Evolutionary conservation across 1,284 basidiomycete species (phyloP).

Genomic region (Pyrrhoderma noxium): DNA sequence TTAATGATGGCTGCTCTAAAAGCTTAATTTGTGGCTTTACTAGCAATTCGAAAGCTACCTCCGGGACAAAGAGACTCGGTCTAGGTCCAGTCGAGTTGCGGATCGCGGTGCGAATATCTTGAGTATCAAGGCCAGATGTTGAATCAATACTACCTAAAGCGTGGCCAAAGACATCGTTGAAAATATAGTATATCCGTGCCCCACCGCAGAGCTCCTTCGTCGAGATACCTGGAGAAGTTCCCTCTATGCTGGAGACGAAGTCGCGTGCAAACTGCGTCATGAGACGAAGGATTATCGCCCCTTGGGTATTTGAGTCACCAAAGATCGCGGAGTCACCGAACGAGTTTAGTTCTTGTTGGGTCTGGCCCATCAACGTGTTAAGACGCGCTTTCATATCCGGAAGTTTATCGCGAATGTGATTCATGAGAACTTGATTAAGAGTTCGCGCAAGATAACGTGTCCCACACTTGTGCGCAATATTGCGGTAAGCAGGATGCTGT

Average conservation of each 20-base stretch:
- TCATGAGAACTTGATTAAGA: slow-evolving; percentile 93
- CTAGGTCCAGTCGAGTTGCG: slow-evolving; percentile 96
- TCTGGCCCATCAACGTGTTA: slow-evolving; percentile 98
- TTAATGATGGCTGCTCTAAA: slow-evolving; percentile 85
- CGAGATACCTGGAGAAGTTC: slow-evolving; percentile 94
- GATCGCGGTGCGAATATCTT: slow-evolving; percentile 97
- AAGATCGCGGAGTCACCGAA: slow-evolving; percentile 93
- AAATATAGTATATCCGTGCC: slow-evolving; percentile 98
- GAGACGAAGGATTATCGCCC: slow-evolving; percentile 81
- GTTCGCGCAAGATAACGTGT: slow-evolving; percentile 94
- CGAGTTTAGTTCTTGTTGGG: slow-evolving; percentile 94
- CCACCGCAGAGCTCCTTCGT: slow-evolving; percentile 99
- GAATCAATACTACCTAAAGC: slow-evolving; percentile 90
- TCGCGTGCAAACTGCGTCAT: slow-evolving; percentile 99
- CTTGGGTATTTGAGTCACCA: slow-evolving; percentile 90
- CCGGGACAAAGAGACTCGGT: slow-evolving; percentile 94
- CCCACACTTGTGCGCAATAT: slow-evolving; percentile 95
- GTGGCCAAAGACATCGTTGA: slow-evolving; percentile 96
- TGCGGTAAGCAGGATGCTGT: slow-evolving; percentile 86
- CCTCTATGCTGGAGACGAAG: slow-evolving; percentile 96
- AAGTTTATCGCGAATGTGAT: slow-evolving; percentile 96
- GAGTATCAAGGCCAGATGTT: slow-evolving; percentile 83
- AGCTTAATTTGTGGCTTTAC: slow-evolving; percentile 99
- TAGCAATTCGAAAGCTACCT: slow-evolving; percentile 93
- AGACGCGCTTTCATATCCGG: slow-evolving; percentile 99